Percentiles rank a stretch among this genome's conserved stretches.
These are phyloP conservation scores for Cytospora piceicola DNA, from an alignment of 2,329 filamentous ascomycete species.

Conservation along the genomic window DNA sequence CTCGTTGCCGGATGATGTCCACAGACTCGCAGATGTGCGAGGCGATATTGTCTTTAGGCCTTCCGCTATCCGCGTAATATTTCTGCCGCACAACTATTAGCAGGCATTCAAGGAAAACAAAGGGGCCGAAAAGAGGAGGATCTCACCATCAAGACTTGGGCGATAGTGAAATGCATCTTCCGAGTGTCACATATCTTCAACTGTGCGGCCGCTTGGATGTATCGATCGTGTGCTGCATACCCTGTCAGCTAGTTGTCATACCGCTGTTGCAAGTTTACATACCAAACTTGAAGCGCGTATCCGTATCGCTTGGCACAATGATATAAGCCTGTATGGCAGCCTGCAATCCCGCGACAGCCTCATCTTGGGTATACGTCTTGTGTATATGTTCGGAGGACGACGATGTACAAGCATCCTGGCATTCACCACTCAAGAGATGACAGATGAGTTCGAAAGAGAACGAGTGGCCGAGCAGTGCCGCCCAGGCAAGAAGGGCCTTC, in stretches of 20 bases:
- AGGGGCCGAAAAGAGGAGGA: no score
- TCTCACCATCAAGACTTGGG: constrained; percentile 69
- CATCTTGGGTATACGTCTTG: constrained; percentile 63
- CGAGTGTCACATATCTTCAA: constrained; percentile 70
- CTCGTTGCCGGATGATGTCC: constrained; percentile 70
- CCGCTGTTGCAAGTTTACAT: not conserved
- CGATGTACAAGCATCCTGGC: constrained; percentile 52
- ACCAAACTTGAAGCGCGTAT: constrained; percentile 81
- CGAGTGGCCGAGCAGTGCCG: constrained; percentile 76
- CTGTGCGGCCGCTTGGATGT: constrained; percentile 73
- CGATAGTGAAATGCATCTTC: constrained; percentile 91
- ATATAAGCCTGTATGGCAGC: constrained; percentile 79
- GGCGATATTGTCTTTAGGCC: constrained; percentile 72
- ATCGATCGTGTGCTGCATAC: constrained; percentile 73
- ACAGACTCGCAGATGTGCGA: constrained; percentile 80
- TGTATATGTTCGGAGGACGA: constrained; percentile 41
- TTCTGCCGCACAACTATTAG: constrained; percentile 44
- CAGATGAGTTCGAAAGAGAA: constrained; percentile 85
- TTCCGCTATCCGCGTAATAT: constrained; percentile 64
- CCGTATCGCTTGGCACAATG: constrained; percentile 78
- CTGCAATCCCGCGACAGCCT: constrained; percentile 79
- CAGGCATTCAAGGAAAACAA: no score
- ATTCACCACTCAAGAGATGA: constrained; percentile 75
- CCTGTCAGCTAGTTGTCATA: not conserved
- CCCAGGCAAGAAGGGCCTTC: constrained; percentile 85